Percentiles rank a stretch among this genome's conserved stretches.
These are phyloP conservation scores for Malus fusca DNA, from an alignment of 306 rosid species.

Conservation along the genomic window DNA sequence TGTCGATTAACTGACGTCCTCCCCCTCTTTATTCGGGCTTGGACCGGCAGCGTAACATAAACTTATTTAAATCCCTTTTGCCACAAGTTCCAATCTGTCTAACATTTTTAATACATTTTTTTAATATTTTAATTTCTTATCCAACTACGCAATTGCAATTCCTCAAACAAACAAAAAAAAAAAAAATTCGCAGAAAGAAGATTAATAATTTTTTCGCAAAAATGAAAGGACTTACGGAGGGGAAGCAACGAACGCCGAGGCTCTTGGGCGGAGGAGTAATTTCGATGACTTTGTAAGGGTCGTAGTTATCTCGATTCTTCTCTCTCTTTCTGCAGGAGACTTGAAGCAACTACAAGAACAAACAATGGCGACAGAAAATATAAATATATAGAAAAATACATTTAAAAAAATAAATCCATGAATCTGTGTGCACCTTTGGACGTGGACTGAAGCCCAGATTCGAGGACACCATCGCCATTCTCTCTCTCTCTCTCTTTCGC, in stretches of 20 bases:
- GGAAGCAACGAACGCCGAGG: slow-evolving; percentile 87
- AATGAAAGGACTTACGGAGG: slow-evolving; percentile 46
- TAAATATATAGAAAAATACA: not conserved
- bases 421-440: slow-evolving; percentile 1
- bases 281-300: slow-evolving; percentile 82
- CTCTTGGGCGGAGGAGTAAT: slow-evolving; percentile 91
- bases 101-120: not conserved
- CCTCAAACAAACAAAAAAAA: not conserved
- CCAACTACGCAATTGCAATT: not conserved
- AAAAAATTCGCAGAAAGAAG: not conserved
- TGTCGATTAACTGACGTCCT: too few species aligned
- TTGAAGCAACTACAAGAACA: slow-evolving; percentile 28
- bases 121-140: not conserved
- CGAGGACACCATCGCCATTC: slow-evolving; percentile 49
- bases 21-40: too few species aligned
- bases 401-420: not conserved
- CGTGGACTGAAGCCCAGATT: slow-evolving; percentile 22
- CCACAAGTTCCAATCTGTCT: not conserved
- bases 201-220: not conserved
- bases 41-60: too few species aligned
- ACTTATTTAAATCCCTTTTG: not conserved
- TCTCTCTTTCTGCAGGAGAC: slow-evolving; percentile 74
- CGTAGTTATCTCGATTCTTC: slow-evolving; percentile 45
- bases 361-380: not conserved
- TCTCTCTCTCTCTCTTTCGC: not conserved